Conservation (phyloP, 495 filamentous ascomycete species). For the Elasticomyces elasticus region DNA sequence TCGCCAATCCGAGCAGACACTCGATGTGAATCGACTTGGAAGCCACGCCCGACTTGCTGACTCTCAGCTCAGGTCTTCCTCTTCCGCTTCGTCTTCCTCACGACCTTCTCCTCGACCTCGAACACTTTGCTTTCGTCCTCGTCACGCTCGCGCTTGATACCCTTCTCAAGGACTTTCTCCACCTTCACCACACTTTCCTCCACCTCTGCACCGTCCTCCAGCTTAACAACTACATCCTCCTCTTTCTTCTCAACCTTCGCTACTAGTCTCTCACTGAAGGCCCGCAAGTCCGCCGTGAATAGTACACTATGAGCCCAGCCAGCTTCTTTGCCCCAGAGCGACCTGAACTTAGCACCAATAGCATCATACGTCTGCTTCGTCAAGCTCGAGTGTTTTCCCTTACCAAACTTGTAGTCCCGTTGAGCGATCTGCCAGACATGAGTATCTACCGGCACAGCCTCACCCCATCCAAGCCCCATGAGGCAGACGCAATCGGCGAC, state of each 20-base stretch:
- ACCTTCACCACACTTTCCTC: slow-evolving; percentile 18
- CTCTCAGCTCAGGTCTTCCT: background rate
- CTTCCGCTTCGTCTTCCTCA: slow-evolving; percentile 12
- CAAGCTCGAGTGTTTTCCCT: slow-evolving; percentile 71
- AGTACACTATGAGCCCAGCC: slow-evolving; percentile 97
- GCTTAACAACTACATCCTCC: slow-evolving; percentile 27
- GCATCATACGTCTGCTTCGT: slow-evolving; percentile 83
- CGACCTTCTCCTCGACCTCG: slow-evolving; percentile 22
- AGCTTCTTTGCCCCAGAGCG: slow-evolving; percentile 85
- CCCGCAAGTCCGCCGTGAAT: slow-evolving; percentile 85
- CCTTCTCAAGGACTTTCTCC: slow-evolving; percentile 23
- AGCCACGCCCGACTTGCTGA: background rate
- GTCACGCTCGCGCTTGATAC: slow-evolving; percentile 30
- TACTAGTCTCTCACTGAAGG: slow-evolving; percentile 60
- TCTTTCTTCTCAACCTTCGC: slow-evolving; percentile 43
- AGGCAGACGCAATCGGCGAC: slow-evolving; percentile 94
- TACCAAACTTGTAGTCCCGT: slow-evolving; percentile 87
- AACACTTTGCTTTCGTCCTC: slow-evolving; percentile 24
- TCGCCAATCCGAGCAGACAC: too few species aligned
- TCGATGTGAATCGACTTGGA: background rate
- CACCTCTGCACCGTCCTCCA: slow-evolving; percentile 21
- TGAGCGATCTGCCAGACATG: slow-evolving; percentile 99
- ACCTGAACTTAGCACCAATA: slow-evolving; percentile 79
- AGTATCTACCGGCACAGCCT: slow-evolving; percentile 91
- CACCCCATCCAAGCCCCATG: slow-evolving; percentile 96